Conservation (phyloP, 805 yeast species). For the Saturnispora silvae region DNA sequence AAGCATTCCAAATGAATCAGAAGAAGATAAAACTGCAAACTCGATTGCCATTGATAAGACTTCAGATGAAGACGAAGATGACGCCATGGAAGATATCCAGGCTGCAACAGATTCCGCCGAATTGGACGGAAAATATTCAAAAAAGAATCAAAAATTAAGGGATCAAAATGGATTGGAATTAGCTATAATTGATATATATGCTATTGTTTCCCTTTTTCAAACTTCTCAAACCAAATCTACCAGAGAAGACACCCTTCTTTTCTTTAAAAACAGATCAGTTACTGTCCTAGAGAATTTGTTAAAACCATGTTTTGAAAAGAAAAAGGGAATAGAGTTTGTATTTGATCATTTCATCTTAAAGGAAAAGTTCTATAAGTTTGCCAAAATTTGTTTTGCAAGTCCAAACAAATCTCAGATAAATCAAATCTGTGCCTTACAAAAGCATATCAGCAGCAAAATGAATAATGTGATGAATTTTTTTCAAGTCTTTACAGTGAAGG, state of each 20-base stretch:
- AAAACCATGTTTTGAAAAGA: not conserved
- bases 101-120: too few species aligned
- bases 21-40: too few species aligned
- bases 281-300: conserved; percentile 1
- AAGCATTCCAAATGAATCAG: too few species aligned
- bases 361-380: conserved; percentile 6
- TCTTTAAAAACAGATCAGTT: not conserved
- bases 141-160: not conserved
- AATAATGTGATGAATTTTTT: conserved; percentile 5
- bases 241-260: too few species aligned
- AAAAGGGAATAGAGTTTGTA: conserved; percentile 1
- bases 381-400: not conserved
- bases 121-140: not conserved
- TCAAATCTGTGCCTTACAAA: conserved; percentile 2
- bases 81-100: too few species aligned
- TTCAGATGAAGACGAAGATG: too few species aligned
- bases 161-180: not conserved
- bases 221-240: too few species aligned
- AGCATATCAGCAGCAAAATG: not conserved
- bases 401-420: conserved; percentile 5
- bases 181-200: conserved; percentile 3
- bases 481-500: conserved; percentile 8
- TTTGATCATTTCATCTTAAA: conserved; percentile 1
- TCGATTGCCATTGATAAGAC: too few species aligned
- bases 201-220: conserved; percentile 3